phyloP scores from a whole-genome alignment of 371 early-diverging fungal species.

The Saksenaea vasiformis region DNA sequence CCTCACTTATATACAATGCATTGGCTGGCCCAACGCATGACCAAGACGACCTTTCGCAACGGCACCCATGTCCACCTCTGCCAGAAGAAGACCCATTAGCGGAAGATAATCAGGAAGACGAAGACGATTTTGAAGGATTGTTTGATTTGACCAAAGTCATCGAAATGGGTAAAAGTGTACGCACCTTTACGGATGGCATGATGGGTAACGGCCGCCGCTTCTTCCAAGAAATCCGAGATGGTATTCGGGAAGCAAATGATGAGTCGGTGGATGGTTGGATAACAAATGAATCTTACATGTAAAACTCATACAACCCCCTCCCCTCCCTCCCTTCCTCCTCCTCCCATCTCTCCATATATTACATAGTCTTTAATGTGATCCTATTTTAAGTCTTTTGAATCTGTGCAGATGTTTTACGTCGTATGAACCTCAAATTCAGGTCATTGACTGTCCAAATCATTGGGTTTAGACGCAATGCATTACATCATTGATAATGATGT shows the following conservation, averaged over 20 bases:
- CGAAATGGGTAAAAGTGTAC: constrained; percentile 41
- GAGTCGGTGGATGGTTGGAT: constrained; percentile 13
- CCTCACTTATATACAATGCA: background rate
- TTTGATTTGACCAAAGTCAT: constrained; percentile 48
- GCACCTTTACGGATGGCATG: constrained; percentile 32
- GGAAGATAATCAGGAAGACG: constrained; percentile 15
- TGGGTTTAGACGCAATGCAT: no score
- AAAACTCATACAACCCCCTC: no score
- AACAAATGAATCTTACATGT: constrained; percentile 18
- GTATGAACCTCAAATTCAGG: no score
- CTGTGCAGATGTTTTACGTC: no score
- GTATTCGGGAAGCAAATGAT: constrained; percentile 27
- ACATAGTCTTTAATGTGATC: no score
- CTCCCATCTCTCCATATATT: no score
- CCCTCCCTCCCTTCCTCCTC: no score
- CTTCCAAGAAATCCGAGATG: constrained; percentile 40
- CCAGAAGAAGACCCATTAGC: background rate
- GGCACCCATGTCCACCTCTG: background rate
- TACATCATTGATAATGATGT: no score
- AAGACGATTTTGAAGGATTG: constrained; percentile 29
- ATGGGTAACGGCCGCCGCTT: constrained; percentile 41
- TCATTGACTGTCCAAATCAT: no score
- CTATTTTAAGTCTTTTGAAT: no score
- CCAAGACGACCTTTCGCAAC: background rate
- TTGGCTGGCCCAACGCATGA: constrained; percentile 2